phyloP scores from a whole-genome alignment of 2,329 filamentous ascomycete species.

The Orbilia oligospora region DNA sequence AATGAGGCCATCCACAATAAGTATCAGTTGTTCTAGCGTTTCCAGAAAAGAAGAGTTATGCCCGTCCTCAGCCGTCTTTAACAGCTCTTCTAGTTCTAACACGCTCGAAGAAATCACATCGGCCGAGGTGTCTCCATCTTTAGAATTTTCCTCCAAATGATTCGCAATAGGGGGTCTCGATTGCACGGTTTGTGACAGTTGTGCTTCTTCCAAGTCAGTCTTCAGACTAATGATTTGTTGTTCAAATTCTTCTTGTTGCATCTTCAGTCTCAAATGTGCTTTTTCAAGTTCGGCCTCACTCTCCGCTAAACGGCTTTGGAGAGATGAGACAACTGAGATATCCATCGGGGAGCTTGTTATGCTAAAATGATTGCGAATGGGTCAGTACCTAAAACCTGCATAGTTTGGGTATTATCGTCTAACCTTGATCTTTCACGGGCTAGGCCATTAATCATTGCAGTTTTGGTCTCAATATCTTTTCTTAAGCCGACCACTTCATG shows the following conservation, averaged over 20 bases:
- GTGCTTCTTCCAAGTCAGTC: constrained; percentile 44
- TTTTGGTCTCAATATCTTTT: constrained; percentile 98
- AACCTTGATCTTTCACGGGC: constrained; percentile 89
- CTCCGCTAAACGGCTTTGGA: constrained; percentile 89
- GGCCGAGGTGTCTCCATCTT: background rate
- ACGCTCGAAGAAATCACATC: background rate
- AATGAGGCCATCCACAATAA: constrained; percentile 37
- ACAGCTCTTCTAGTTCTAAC: constrained; percentile 18
- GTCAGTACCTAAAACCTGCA: background rate
- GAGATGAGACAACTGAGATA: constrained; percentile 87
- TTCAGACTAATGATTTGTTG: constrained; percentile 78
- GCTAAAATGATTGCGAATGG: constrained; percentile 37
- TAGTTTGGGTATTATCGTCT: background rate
- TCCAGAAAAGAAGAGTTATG: background rate
- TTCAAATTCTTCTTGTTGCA: constrained; percentile 81
- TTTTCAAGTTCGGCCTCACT: constrained; percentile 84
- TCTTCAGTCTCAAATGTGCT: constrained; percentile 80
- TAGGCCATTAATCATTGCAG: constrained; percentile 92
- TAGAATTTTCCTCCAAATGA: background rate
- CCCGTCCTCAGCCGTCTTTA: constrained; percentile 15
- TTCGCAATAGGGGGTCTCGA: background rate
- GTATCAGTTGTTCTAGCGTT: constrained; percentile 32
- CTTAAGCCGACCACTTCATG: constrained; percentile 84
- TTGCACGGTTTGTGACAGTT: constrained; percentile 29
- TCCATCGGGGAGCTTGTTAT: constrained; percentile 79